Evolutionary conservation across 1,139 yeast genomes (phyloP), one percentile per base, ranked within the genome.

Genomic region (Groenewaldozyma auringiensis): DNA sequence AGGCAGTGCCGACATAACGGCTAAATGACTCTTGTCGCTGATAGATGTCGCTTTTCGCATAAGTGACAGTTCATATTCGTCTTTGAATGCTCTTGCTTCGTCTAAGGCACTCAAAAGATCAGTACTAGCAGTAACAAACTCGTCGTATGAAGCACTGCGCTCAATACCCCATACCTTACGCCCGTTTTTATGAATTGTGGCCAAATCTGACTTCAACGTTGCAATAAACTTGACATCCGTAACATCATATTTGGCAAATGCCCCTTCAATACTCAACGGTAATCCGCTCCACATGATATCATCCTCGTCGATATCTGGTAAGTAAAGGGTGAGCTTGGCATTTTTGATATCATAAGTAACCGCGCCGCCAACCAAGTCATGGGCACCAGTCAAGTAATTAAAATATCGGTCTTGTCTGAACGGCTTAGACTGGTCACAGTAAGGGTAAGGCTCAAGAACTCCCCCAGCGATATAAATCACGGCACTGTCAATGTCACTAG

Each of bases 241-340:
- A 32, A 86, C 89, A 55, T 89, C 96, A 57, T 68, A 92, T 51
- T 70, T 72, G 17, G 67, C 61, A 42, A 64, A 49, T 0, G 96
- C 96, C 20, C 82, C 79, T 44, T 81, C 79, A n/a, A 72, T 57
- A 36, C 78, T 69, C 45, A 86, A 53, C 1, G 98, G 97, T 65
- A 83, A 62, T 0, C 98, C 98, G 47, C 94, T 81, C 97, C 98
- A 92, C 89, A 92, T 84, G 42, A 92, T 85, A 61, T 86, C 96
- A 41, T 92, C 97, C 44, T 76, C 68, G 61, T 88, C 95, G 42
- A 89, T 72, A 48, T 83, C 76, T 2, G 97, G 96, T 45, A 92
- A 70, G 60, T 83, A 89, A 40, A 89, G 68, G 0, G 80, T 78
- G 53, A 87, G 71, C 46, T 75, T 70, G 46, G 83, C 87, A 17